Conservation (phyloP, 331 rosid genomes). For the Prunus yedoensis region DNA sequence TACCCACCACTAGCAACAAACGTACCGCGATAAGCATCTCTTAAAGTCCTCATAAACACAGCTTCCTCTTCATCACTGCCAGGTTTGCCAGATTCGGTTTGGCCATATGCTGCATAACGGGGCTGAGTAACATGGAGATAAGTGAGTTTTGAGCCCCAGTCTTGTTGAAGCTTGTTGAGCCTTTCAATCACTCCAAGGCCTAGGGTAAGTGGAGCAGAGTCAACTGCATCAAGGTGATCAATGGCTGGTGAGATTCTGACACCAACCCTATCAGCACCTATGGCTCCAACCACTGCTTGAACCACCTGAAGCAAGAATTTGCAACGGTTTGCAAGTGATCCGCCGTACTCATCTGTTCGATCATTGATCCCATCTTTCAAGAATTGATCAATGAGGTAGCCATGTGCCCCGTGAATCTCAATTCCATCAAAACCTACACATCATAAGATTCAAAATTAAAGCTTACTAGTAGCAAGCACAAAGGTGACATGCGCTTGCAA, state of each 20-base stretch:
- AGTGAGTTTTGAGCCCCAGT: constrained; percentile 49
- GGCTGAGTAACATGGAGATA: constrained; percentile 95
- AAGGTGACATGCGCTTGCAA: too few relatives aligned
- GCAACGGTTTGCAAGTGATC: constrained; percentile 66
- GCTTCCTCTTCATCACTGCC: constrained; percentile 79
- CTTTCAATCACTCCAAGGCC: constrained; percentile 77
- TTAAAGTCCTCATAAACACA: constrained; percentile 49
- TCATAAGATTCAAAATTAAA: neutral
- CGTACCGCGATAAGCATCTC: constrained; percentile 71
- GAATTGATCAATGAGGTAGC: constrained; percentile 89
- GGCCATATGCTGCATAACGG: constrained; percentile 67
- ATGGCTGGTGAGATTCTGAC: constrained; percentile 95
- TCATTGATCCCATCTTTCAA: constrained; percentile 88
- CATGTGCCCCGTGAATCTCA: constrained; percentile 95
- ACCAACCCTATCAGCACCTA: constrained; percentile 73
- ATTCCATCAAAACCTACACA: constrained; percentile 86
- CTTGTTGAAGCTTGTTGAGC: constrained; percentile 67
- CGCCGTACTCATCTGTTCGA: constrained; percentile 81
- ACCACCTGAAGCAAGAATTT: constrained; percentile 65
- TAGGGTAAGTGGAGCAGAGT: constrained; percentile 69
- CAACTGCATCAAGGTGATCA: constrained; percentile 84
- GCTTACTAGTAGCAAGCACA: too few relatives aligned
- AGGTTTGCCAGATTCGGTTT: constrained; percentile 65
- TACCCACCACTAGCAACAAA: constrained; percentile 90
- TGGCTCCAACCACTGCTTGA: constrained; percentile 55